Evolutionary conservation across 495 filamentous ascomycete species (phyloP), one percentile per base, ranked within the genome.

Genomic region (Parachaetomium inaequale): DNA sequence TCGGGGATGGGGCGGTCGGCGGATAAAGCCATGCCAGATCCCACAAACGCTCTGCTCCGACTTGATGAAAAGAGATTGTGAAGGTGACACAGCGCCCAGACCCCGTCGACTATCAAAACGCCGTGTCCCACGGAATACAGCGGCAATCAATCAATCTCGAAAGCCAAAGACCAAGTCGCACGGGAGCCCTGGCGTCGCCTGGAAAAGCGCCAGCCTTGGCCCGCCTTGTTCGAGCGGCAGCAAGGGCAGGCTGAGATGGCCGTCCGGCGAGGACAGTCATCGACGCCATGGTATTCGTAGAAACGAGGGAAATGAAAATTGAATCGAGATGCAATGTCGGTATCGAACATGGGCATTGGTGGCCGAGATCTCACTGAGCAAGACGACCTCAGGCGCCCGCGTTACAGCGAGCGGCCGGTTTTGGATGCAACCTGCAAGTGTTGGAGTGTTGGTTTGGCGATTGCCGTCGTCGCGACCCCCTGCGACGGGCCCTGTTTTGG

Each of bases 61-160:
- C 57, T 68, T 63, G 68, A 68, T 64, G 68, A 68, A 66, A 57
- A 56, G 46, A 66, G 57, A 64, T 65, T 64, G n/a, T n/a, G 61
- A 59, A 53, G 61, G 63, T 64, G 38, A 53, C 61, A 65, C 46
- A 34, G 49, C 21, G 62, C 29, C 56, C 25, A 21, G 31, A 42
- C 57, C 56, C 56, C 21, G 47, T 31, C 32, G 26, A 59, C 25
- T 63, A 63, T 61, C 56, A 57, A 31, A 57, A 36, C 14, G 59
- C 42, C 38, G 61, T 64, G 64, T 70, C 58, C 61, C 58, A 68
- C 60, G 61, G 61, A 40, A 63, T 60, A 63, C 63, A 52, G 47
- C 36, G 45, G 63, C 55, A 70, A 63, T 70, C 58, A 66, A 70
- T 58, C 52, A 53, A 38, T 38, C 38, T 64, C 32, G 4, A 57